A percentile compares a stretch with the other conserved stretches of the same genome.
These are phyloP conservation scores for Elymus sibiricus DNA, from an alignment of 176 grass and related monocot species.

Conservation along the genomic window DNA sequence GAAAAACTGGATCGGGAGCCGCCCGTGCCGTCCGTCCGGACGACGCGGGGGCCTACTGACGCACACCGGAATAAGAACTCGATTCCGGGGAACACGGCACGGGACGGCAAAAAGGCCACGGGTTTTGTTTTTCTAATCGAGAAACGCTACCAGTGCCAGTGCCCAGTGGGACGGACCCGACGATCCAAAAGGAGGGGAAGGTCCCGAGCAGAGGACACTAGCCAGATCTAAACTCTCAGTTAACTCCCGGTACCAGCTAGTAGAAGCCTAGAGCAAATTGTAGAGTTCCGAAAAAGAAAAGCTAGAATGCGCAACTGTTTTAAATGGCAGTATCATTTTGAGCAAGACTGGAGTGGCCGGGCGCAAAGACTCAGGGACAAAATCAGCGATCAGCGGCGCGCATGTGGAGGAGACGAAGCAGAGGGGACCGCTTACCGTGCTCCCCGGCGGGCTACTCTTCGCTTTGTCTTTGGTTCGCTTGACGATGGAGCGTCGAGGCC, in stretches of 20 bases:
- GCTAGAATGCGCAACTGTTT: background rate
- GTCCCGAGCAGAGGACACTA: background rate
- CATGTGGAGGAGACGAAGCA: conserved; percentile 26
- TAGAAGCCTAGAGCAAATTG: no score
- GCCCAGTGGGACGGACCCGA: background rate
- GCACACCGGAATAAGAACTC: conserved; percentile 16
- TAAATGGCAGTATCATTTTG: background rate
- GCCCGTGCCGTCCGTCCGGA: no score
- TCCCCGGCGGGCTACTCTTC: background rate
- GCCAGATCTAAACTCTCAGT: background rate
- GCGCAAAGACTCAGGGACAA: conserved; percentile 25
- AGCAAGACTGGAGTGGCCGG: background rate
- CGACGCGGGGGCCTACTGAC: no score
- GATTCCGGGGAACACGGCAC: conserved; percentile 22
- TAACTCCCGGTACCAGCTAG: no score
- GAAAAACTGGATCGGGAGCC: no score
- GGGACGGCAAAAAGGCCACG: background rate
- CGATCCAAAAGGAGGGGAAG: background rate
- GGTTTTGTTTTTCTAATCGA: background rate
- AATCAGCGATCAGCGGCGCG: background rate
- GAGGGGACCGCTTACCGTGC: background rate
- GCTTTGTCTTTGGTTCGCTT: no score
- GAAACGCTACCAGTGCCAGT: background rate
- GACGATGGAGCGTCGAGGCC: no score
- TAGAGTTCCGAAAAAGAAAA: no score